A percentile compares a stretch with the other conserved stretches of the same genome.
Evolutionary conservation across 1,139 yeast species (phyloP).

Genomic region (Yamadazyma songkhlaensis): DNA sequence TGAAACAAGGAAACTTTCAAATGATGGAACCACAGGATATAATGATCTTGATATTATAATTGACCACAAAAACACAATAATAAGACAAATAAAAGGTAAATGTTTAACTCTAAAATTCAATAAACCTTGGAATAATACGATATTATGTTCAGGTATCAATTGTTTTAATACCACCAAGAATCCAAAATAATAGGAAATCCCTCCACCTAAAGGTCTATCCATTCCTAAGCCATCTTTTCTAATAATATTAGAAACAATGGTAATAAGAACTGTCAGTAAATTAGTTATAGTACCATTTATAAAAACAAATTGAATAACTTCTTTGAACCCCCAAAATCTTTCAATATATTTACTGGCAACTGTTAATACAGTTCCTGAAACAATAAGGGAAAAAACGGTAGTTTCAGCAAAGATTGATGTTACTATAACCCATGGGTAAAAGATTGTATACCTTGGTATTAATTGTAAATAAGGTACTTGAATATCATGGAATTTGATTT

Average conservation of each 20-base stretch:
- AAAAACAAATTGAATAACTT: slow-evolving; percentile 56
- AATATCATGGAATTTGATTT: slow-evolving; percentile 32
- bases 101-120: slow-evolving; percentile 71
- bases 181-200: slow-evolving; percentile 68
- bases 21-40: slow-evolving; percentile 63
- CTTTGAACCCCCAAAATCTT: slow-evolving; percentile 57
- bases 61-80: slow-evolving; percentile 46
- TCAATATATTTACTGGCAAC: slow-evolving; percentile 53
- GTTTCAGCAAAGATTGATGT: slow-evolving; percentile 74
- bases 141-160: slow-evolving; percentile 82
- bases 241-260: slow-evolving; percentile 38
- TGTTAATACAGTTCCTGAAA: slow-evolving; percentile 49
- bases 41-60: slow-evolving; percentile 30
- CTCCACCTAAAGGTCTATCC: slow-evolving; percentile 64
- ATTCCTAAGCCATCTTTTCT: slow-evolving; percentile 37
- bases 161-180: slow-evolving; percentile 86
- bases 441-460: slow-evolving; percentile 60
- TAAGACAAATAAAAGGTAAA: slow-evolving; percentile 61
- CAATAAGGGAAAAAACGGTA: slow-evolving; percentile 45
- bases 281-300: slow-evolving; percentile 63
- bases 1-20: slow-evolving; percentile 64
- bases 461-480: slow-evolving; percentile 64
- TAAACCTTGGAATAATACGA: slow-evolving; percentile 61
- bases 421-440: slow-evolving; percentile 74
- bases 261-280: slow-evolving; percentile 40